Base-by-base conservation (phyloP, 2,329 filamentous ascomycete species). In the Scleromitrula shiraiana region DNA sequence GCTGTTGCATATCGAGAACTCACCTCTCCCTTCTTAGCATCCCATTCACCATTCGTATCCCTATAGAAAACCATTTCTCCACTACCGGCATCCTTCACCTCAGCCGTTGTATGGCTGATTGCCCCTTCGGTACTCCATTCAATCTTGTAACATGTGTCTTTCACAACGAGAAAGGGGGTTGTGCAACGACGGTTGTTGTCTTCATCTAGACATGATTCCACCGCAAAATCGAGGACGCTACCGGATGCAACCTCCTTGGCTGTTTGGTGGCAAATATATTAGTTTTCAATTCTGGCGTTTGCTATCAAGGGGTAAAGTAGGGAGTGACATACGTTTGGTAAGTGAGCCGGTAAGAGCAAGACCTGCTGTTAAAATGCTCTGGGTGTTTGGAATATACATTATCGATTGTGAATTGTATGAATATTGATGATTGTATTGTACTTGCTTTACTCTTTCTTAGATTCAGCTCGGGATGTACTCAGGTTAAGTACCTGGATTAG, bases 31-130 rank as follows among this genome's bases (percentile, higher is more conserved):
- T 71, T 71, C 53, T 70, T 65, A 0, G 68, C 65, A 2, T 57
- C 68, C 70, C 70, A 73, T 29, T 70, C 60, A 17, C 69, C 70
- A 57, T 72, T 60, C 17, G 69, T 71, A 51, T 73, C 69, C 12
- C 69, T 60, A 51, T 71, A 72, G 53, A 62, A 72, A 5, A 72
- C 69, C 12, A 72, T 50, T 56, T 72, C 67, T 39, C 56, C 59
- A 36, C 63, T 62, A 2, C 61, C 67, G 6, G 66, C 66, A 53
- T 70, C 64, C 19, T 59, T 54, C 4, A 65, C 61, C 58, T 69
- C 67, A 41, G 62, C 63, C 0, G 67, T 69, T 2, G 66, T 69
- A 53, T 72, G 70, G 10, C 64, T 67, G 8, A 72, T 41, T 1
- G 60, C 49, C 15, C 51, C 65, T 8, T 67, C 61, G 19, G 68